Evolutionary conservation across 2,329 filamentous ascomycete species (phyloP).

Genomic region (Diaporthe velutina): DNA sequence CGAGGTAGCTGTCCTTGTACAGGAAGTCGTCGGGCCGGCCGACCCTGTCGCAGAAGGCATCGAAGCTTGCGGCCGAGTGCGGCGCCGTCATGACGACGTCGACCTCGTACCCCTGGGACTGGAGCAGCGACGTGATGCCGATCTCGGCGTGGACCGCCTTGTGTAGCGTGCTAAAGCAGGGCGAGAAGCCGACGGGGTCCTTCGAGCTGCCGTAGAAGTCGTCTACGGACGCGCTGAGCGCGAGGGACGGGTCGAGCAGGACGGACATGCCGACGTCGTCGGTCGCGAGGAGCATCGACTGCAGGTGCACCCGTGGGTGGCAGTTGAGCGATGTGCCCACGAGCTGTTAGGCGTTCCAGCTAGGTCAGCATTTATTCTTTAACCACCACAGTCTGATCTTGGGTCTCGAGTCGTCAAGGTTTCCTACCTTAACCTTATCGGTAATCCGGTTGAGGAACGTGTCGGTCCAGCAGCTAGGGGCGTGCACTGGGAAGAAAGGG

Average conservation of each 20-base stretch:
- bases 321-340: constrained; percentile 53
- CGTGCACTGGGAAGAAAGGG: constrained; percentile 51
- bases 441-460: constrained; percentile 47
- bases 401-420: neutral
- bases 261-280: constrained; percentile 49
- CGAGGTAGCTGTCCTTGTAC: constrained; percentile 46
- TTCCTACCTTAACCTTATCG: constrained; percentile 48
- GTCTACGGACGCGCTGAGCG: constrained; percentile 39
- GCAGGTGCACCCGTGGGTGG: constrained; percentile 47
- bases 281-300: constrained; percentile 52
- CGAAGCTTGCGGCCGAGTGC: constrained; percentile 38
- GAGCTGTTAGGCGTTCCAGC: constrained; percentile 43
- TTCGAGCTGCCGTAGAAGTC: constrained; percentile 42
- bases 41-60: constrained; percentile 34
- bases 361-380: neutral
- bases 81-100: constrained; percentile 49
- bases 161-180: constrained; percentile 44
- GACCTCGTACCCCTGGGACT: constrained; percentile 47
- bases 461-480: constrained; percentile 49
- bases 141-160: constrained; percentile 47
- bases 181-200: constrained; percentile 44
- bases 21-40: constrained; percentile 44
- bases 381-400: neutral
- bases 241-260: constrained; percentile 47
- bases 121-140: constrained; percentile 45